These are phyloP conservation scores for Antitrichia curtipendula DNA, from an alignment of 225 moss, liverwort and hornwort genomes.

Conservation along the genomic window DNA sequence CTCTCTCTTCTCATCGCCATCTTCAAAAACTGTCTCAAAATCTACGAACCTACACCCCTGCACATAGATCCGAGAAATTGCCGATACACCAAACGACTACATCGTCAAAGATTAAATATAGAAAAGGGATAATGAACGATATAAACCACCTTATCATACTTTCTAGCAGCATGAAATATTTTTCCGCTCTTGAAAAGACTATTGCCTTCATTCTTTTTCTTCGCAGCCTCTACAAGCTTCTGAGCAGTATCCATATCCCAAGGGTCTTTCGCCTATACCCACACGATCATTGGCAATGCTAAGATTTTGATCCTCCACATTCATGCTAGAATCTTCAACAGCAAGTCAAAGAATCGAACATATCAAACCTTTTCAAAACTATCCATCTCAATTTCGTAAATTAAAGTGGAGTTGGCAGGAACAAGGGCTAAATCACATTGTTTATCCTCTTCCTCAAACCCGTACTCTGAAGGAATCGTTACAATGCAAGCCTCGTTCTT, in stretches of 20 bases:
- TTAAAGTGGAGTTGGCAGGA: conserved; percentile 60
- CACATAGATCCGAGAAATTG: not conserved
- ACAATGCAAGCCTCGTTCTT: conserved; percentile 59
- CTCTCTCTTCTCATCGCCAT: conserved; percentile 49
- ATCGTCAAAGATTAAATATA: not conserved
- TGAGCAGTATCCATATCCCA: conserved; percentile 69
- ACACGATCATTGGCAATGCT: not conserved
- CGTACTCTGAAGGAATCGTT: conserved; percentile 54
- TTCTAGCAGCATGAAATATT: conserved; percentile 45
- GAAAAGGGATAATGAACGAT: not conserved
- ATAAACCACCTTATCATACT: conserved; percentile 55
- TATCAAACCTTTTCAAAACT: conserved; percentile 58
- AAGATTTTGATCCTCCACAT: not conserved
- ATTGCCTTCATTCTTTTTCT: conserved; percentile 76
- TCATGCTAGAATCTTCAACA: not conserved
- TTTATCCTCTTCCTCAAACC: conserved; percentile 44
- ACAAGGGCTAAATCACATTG: conserved; percentile 58
- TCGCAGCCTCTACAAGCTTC: conserved; percentile 50
- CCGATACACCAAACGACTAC: not conserved
- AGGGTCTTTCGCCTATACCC: conserved; percentile 64
- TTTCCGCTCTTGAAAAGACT: conserved; percentile 51
- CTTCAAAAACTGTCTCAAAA: conserved; percentile 60
- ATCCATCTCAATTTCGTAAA: conserved; percentile 71
- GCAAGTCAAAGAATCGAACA: not conserved
- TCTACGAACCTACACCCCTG: conserved; percentile 77